These are phyloP conservation scores for Auriscalpium orientale DNA, from an alignment of 768 basidiomycete genomes.

Conservation along the genomic window DNA sequence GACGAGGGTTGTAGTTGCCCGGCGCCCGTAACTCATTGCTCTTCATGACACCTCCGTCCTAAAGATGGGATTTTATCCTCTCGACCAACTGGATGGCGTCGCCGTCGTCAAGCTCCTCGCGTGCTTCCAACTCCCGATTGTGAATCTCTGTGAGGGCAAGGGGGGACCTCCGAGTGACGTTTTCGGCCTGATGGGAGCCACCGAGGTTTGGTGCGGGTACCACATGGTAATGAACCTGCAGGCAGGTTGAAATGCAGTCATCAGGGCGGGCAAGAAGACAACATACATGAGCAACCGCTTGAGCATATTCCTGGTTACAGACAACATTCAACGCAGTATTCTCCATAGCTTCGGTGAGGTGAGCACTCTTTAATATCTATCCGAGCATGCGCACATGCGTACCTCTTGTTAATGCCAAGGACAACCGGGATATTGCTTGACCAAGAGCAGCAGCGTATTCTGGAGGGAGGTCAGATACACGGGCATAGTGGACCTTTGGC, in stretches of 20 bases:
- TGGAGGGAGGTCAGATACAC: conserved; percentile 57
- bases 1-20: too few relatives aligned
- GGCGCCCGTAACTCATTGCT: too few relatives aligned
- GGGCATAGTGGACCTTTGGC: conserved; percentile 54
- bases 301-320: conserved; percentile 77
- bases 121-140: conserved; percentile 46
- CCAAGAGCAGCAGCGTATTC: conserved; percentile 55
- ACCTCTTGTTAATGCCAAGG: conserved; percentile 59
- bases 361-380: too few relatives aligned
- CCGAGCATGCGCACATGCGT: conserved; percentile 1
- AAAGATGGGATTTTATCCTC: conserved; percentile 27
- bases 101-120: conserved; percentile 53
- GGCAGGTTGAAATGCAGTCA: neutral
- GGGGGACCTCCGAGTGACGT: conserved; percentile 17
- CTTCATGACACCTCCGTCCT: too few relatives aligned
- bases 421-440: conserved; percentile 50
- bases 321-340: conserved; percentile 70
- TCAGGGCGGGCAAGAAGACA: neutral
- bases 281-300: conserved; percentile 69
- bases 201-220: conserved; percentile 58
- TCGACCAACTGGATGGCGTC: conserved; percentile 39
- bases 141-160: conserved; percentile 50
- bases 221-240: conserved; percentile 69
- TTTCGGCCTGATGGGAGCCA: neutral
- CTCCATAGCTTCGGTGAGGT: conserved; percentile 36